These are phyloP conservation scores for Fusarium sp. DNA, from an alignment of 2,329 filamentous ascomycete genomes.

Conservation along the genomic window DNA sequence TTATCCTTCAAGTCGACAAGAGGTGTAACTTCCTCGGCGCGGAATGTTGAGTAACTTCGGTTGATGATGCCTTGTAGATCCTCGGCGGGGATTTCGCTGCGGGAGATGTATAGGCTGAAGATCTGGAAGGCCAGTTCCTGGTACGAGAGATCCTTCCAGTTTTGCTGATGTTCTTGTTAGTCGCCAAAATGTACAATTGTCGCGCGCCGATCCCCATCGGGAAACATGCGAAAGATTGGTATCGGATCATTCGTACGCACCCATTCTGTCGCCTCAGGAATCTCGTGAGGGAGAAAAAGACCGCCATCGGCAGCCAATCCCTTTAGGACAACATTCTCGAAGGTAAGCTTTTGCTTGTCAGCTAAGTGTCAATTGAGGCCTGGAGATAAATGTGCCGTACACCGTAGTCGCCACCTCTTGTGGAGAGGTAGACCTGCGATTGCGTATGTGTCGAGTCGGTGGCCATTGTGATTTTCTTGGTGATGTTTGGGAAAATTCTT, in stretches of 20 bases:
- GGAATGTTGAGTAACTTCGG: constrained; percentile 91
- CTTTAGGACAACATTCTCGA: constrained; percentile 89
- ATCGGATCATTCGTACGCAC: constrained; percentile 60
- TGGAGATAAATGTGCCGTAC: constrained; percentile 8
- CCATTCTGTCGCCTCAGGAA: constrained; percentile 76
- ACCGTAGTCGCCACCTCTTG: constrained; percentile 48
- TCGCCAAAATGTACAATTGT: neutral
- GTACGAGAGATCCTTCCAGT: constrained; percentile 85
- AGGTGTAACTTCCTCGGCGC: constrained; percentile 80
- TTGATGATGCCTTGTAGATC: constrained; percentile 86
- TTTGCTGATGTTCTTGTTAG: constrained; percentile 57
- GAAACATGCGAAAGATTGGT: neutral
- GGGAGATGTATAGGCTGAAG: constrained; percentile 87
- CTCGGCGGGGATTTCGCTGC: constrained; percentile 56
- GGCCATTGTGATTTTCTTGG: constrained; percentile 38
- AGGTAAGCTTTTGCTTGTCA: constrained; percentile 72
- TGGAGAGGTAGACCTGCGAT: constrained; percentile 49
- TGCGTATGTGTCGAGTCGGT: constrained; percentile 43
- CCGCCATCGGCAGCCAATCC: constrained; percentile 86
- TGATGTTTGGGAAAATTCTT: constrained; percentile 38
- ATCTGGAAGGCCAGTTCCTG: constrained; percentile 86
- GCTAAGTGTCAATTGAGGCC: neutral
- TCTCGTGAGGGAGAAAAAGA: constrained; percentile 86
- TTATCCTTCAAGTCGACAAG: constrained; percentile 67
- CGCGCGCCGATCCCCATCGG: neutral